Base-by-base conservation (phyloP, 345 rosid genomes). In the Passiflora organensis region DNA sequence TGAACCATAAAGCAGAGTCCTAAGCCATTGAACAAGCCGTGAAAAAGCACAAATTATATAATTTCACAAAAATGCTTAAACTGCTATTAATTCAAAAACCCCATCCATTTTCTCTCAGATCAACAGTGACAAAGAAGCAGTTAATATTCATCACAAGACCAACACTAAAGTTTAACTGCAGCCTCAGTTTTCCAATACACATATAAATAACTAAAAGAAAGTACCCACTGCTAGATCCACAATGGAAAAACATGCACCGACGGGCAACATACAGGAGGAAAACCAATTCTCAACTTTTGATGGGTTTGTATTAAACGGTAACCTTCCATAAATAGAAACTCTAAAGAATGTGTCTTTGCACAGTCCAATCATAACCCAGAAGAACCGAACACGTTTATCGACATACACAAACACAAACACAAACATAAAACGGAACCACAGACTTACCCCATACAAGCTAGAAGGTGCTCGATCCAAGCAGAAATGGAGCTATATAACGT, bases 391-490 rank as follows among this genome's bases (percentile, higher is more conserved):
- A 41, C 13, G 9, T 41, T 11, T 41, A 41, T 1, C 1, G 4
- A 41, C 43, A 28, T 28, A 28, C 34, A 28, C 34, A 28, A 28
- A 3, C 34, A 41, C 25, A 25, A 5, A 25, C 19, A 55, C 32
- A 41, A 55, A 55, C 32, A 32, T n/a, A 36, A 22, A 13, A 5
- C 13, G 15, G 13, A 41, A 41, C n/a, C 43, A 15, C 72, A 15
- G 5, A 61, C 70, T 67, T 60, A 79, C 91, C 85, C 80, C 74
- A 78, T 76, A 52, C 81, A 84, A 56, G 78, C 74, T 10, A 84
- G 76, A 32, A 79, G 51, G 62, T 73, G 78, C 50, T 55, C 54
- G 74, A 81, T 76, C 86, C 90, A 80, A 64, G 74, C 62, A 44
- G 71, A 37, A 25, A 70, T 8, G 5, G 72, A 55, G 62, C 54